phyloP scores from a whole-genome alignment of 352 stramenopile species.

The Globisporangium barbulae region DNA sequence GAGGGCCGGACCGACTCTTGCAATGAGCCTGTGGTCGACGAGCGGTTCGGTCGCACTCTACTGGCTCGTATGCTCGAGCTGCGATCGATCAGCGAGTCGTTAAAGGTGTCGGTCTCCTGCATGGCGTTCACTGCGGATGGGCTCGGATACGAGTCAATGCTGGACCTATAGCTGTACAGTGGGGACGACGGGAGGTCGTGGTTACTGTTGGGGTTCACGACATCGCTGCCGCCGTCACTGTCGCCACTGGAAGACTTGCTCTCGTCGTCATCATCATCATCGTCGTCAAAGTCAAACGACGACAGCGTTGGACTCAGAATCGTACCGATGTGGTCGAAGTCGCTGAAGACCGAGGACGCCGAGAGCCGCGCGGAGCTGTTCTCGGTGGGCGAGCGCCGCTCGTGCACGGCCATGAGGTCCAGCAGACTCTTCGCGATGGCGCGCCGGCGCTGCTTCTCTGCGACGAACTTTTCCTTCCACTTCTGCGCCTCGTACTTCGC shows the following conservation, averaged over 20 bases:
- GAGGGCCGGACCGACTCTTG: slow-evolving; percentile 7
- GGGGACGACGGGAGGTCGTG: not conserved
- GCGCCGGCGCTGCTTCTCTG: slow-evolving; percentile 65
- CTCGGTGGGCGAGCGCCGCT: slow-evolving; percentile 22
- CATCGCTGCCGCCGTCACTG: not conserved
- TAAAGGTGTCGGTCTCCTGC: not conserved
- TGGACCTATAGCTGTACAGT: slow-evolving; percentile 6
- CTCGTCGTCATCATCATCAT: slow-evolving; percentile 30
- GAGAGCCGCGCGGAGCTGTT: slow-evolving; percentile 17
- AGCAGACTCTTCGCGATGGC: slow-evolving; percentile 62
- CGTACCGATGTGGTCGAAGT: slow-evolving; percentile 48
- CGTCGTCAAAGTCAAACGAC: slow-evolving; percentile 85
- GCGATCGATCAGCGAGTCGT: slow-evolving; percentile 18
- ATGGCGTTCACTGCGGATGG: not conserved
- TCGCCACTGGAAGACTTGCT: slow-evolving; percentile 3
- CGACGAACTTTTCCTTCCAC: slow-evolving; percentile 82
- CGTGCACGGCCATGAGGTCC: slow-evolving; percentile 51
- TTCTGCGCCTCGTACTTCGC: slow-evolving; percentile 63
- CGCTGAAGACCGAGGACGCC: slow-evolving; percentile 49
- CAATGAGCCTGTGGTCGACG: slow-evolving; percentile 50
- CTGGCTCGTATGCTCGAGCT: slow-evolving; percentile 31
- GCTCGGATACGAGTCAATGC: slow-evolving; percentile 4
- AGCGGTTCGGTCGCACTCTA: slow-evolving; percentile 38
- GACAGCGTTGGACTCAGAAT: slow-evolving; percentile 80
- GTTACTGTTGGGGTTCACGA: not conserved